These are phyloP conservation scores for Podospora didyma DNA, from an alignment of 495 filamentous ascomycete species.

Conservation along the genomic window DNA sequence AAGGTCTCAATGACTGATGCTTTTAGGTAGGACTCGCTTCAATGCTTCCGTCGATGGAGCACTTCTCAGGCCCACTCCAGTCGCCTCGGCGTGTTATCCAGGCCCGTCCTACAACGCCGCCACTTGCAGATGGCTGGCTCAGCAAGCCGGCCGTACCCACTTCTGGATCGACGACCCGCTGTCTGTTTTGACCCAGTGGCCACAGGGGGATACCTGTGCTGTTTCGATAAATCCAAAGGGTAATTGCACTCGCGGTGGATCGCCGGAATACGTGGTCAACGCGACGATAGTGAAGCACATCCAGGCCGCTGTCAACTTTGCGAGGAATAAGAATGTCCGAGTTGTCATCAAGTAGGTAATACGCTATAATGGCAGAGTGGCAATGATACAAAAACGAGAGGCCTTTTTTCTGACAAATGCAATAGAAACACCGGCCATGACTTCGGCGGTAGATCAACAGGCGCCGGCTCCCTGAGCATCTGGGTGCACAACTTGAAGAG, in stretches of 20 bases:
- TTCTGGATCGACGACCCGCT: slow-evolving; percentile 30
- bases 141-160: slow-evolving; percentile 15
- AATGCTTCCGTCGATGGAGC: slow-evolving; percentile 42
- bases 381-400: background rate
- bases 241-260: slow-evolving; percentile 53
- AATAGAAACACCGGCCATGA: slow-evolving; percentile 66
- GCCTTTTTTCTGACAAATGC: slow-evolving; percentile 29
- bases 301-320: slow-evolving; percentile 59
- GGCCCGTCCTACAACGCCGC: slow-evolving; percentile 39
- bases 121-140: slow-evolving; percentile 32
- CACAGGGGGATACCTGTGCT: slow-evolving; percentile 33
- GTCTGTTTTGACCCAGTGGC: slow-evolving; percentile 32
- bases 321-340: slow-evolving; percentile 52
- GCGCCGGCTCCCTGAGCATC: slow-evolving; percentile 52
- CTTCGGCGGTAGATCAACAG: slow-evolving; percentile 52
- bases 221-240: slow-evolving; percentile 23
- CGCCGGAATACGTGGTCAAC: slow-evolving; percentile 57
- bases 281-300: slow-evolving; percentile 53
- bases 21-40: slow-evolving; percentile 18
- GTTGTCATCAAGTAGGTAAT: slow-evolving; percentile 64
- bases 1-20: background rate
- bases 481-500: slow-evolving; percentile 56
- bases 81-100: slow-evolving; percentile 50
- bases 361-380: too few species aligned
- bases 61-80: slow-evolving; percentile 46